Conservation (phyloP, 2,329 filamentous ascomycete species). For the Phoma sp. region DNA sequence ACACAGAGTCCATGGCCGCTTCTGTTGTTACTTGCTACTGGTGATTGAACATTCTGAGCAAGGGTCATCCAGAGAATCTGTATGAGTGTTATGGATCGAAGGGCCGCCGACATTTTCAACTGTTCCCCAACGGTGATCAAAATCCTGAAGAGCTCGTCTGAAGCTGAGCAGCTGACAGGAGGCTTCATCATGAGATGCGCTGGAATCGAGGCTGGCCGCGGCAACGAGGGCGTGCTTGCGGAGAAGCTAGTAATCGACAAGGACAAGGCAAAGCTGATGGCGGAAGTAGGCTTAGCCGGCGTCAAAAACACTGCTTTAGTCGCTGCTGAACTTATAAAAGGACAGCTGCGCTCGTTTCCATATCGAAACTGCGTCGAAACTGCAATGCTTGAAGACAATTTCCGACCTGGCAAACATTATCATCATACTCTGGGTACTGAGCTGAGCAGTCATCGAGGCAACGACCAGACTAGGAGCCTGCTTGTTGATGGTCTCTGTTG, state of each 20-base stretch:
- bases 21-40: constrained; percentile 44
- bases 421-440: too few relatives aligned
- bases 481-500: background rate
- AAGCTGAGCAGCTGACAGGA: constrained; percentile 50
- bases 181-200: constrained; percentile 48
- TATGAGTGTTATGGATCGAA: constrained; percentile 46
- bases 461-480: background rate
- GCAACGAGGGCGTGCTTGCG: background rate
- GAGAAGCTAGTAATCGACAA: background rate
- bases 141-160: constrained; percentile 45
- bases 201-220: constrained; percentile 24
- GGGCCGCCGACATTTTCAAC: constrained; percentile 41
- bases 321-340: background rate
- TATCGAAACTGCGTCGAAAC: background rate
- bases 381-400: background rate
- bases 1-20: background rate
- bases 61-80: constrained; percentile 45
- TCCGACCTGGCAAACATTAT: background rate
- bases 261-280: background rate
- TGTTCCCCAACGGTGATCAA: constrained; percentile 54
- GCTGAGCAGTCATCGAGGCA: too few relatives aligned
- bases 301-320: background rate
- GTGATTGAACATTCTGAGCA: constrained; percentile 44
- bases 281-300: background rate
- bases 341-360: background rate